Evolutionary conservation across 2,329 filamentous ascomycete genomes (phyloP).

Genomic region (Diaporthe vexans): DNA sequence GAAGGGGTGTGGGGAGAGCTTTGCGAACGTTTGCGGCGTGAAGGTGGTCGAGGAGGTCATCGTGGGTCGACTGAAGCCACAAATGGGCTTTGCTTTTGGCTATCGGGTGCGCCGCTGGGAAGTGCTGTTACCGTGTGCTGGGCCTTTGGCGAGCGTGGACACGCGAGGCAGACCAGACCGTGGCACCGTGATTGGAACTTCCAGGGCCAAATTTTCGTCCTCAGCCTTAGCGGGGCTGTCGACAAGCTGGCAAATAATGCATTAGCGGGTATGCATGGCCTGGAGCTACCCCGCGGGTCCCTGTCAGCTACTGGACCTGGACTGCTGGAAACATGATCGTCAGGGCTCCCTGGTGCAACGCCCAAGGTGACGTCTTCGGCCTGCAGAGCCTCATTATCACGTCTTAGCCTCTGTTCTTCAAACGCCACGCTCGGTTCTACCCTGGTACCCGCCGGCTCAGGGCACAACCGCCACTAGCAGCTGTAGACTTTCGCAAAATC

Average conservation of each 20-base stretch:
- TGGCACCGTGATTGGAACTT: constrained; percentile 4
- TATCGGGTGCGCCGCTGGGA: background rate
- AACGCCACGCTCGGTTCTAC: background rate
- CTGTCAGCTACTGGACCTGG: background rate
- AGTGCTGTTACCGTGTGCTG: background rate
- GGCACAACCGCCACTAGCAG: background rate
- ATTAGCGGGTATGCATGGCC: constrained; percentile 39
- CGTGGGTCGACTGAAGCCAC: background rate
- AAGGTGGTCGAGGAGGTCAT: constrained; percentile 60
- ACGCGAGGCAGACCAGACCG: constrained; percentile 1
- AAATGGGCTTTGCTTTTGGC: background rate
- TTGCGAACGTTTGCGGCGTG: constrained; percentile 82
- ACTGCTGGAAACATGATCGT: background rate
- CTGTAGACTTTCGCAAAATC: no score
- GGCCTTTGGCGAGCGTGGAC: constrained; percentile 14
- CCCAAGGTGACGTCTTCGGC: constrained; percentile 35
- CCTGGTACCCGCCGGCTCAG: background rate
- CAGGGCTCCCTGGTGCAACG: constrained; percentile 32
- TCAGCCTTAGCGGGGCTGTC: constrained; percentile 39
- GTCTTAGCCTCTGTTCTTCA: background rate
- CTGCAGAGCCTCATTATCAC: constrained; percentile 26
- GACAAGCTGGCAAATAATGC: constrained; percentile 33
- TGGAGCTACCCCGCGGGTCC: constrained; percentile 39
- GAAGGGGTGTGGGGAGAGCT: constrained; percentile 89
- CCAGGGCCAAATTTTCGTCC: constrained; percentile 33